phyloP scores from a whole-genome alignment of 495 filamentous ascomycete species.

The Trichoderma gamsii region DNA sequence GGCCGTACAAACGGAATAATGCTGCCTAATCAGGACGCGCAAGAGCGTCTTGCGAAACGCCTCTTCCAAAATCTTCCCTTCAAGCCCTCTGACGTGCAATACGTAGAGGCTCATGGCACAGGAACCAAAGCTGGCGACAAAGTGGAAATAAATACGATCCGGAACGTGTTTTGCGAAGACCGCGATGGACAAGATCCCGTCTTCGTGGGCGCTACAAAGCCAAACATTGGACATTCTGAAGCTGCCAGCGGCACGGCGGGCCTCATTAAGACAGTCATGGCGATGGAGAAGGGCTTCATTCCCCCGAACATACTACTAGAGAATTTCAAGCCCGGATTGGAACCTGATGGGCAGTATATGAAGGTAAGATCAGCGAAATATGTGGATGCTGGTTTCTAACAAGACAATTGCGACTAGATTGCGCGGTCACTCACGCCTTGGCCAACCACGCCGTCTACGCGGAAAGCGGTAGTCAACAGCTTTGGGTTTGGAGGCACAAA shows the following conservation, averaged over 20 bases:
- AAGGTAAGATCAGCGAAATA: conserved; percentile 19
- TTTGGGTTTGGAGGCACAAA: conserved; percentile 41
- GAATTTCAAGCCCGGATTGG: conserved; percentile 39
- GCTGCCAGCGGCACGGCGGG: conserved; percentile 42
- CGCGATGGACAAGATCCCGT: conserved; percentile 22
- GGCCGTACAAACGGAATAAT: conserved; percentile 41
- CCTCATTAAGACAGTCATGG: conserved; percentile 46
- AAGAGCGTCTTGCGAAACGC: conserved; percentile 37
- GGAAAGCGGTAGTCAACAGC: conserved; percentile 20
- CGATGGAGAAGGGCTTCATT: conserved; percentile 43
- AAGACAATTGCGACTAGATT: conserved; percentile 15
- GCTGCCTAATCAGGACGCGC: conserved; percentile 38
- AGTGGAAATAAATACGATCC: conserved; percentile 40
- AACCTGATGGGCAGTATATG: conserved; percentile 24
- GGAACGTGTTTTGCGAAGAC: conserved; percentile 15
- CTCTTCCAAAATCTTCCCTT: conserved; percentile 38
- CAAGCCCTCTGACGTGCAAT: conserved; percentile 13
- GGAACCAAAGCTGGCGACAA: conserved; percentile 41
- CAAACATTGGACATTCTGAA: conserved; percentile 49
- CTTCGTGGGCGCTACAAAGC: conserved; percentile 46
- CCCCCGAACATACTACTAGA: conserved; percentile 36
- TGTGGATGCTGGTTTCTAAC: not conserved
- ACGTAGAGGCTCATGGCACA: conserved; percentile 22
- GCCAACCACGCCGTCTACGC: not conserved
- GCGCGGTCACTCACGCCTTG: conserved; percentile 9